Conservation (phyloP, 257 asterid species). For the Nicotiana paniculata region DNA sequence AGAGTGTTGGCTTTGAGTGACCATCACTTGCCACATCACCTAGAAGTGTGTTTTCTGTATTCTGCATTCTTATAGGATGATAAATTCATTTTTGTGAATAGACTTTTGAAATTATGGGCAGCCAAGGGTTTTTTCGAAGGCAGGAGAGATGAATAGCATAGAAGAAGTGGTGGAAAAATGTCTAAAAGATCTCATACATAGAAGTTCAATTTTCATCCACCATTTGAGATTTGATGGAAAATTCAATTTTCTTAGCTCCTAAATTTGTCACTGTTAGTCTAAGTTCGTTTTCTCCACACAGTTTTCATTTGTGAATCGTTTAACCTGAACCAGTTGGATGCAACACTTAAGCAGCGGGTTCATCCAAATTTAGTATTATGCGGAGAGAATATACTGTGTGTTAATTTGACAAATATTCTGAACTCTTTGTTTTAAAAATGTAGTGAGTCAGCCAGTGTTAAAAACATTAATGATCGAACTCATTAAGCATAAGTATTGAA, state of each 20-base stretch:
- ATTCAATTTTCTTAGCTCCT: neutral
- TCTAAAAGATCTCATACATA: neutral
- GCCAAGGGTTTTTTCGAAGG: neutral
- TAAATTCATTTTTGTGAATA: neutral
- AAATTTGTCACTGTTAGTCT: no score
- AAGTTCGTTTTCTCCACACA: no score
- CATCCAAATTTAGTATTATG: no score
- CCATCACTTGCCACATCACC: conserved; percentile 10
- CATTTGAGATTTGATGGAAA: neutral
- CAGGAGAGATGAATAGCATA: neutral
- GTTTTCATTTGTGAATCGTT: no score
- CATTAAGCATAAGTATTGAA: no score
- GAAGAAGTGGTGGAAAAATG: conserved; percentile 3
- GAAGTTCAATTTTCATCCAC: neutral
- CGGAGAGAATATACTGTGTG: no score
- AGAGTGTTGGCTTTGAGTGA: neutral
- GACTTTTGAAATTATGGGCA: neutral
- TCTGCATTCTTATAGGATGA: neutral
- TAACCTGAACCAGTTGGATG: no score
- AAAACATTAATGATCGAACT: no score
- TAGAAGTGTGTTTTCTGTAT: neutral
- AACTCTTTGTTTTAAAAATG: no score
- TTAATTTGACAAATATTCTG: no score
- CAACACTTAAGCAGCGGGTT: no score
- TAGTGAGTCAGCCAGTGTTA: no score